Evolutionary conservation across 1,284 basidiomycete genomes (phyloP).

Genomic region (Ustilago vetiveriae): DNA sequence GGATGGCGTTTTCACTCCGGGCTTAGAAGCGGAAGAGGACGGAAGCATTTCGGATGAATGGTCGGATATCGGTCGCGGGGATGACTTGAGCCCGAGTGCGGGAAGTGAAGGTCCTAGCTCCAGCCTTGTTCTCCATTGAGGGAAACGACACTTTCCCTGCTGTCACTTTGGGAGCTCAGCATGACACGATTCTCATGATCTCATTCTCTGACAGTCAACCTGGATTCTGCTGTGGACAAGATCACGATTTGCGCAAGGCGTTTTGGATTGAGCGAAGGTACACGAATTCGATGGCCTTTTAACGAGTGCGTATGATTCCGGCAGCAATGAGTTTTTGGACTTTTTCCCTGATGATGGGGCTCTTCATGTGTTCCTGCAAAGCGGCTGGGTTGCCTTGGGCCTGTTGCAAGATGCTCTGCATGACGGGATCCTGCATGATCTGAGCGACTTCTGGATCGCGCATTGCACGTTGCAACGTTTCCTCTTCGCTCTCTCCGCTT

Average conservation of each 20-base stretch:
- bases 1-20: no score
- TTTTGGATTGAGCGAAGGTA: no score
- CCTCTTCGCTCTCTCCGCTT: slow-evolving; percentile 87
- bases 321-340: slow-evolving; percentile 92
- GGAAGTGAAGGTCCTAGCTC: slow-evolving; percentile 1
- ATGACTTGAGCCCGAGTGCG: neutral
- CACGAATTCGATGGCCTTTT: no score
- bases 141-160: no score
- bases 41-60: slow-evolving; percentile 47
- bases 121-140: slow-evolving; percentile 10
- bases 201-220: no score
- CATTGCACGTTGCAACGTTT: slow-evolving; percentile 93
- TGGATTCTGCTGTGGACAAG: no score
- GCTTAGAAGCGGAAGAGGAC: slow-evolving; percentile 1
- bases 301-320: slow-evolving; percentile 77
- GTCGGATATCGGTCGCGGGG: slow-evolving; percentile 50
- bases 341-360: slow-evolving; percentile 78
- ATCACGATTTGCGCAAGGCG: no score
- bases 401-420: slow-evolving; percentile 84
- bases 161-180: no score
- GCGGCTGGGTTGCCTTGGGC: slow-evolving; percentile 89
- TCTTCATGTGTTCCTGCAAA: slow-evolving; percentile 97
- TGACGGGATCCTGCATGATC: slow-evolving; percentile 71
- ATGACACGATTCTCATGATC: no score
- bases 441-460: slow-evolving; percentile 91